A percentile compares a stretch with the other conserved stretches of the same genome.
phyloP scores from a whole-genome alignment of 2,329 filamentous ascomycete genomes.

The Ceratocystis lukuohia region DNA sequence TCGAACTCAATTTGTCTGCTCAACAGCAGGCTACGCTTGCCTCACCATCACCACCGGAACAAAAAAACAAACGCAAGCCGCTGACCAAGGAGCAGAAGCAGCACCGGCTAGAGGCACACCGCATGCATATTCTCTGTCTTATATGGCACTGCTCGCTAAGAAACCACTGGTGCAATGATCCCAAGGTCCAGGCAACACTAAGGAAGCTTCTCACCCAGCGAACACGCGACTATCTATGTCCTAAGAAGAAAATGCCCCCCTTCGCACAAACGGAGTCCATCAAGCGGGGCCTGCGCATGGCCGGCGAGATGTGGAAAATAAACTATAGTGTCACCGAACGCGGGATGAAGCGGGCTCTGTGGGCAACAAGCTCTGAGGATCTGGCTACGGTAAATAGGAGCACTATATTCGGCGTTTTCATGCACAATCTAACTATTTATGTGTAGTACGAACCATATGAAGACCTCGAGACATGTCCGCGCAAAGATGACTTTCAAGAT shows the following conservation, averaged over 20 bases:
- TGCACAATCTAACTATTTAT: slow-evolving; percentile 6
- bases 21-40: background rate
- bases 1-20: slow-evolving; percentile 37
- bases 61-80: slow-evolving; percentile 31
- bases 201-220: slow-evolving; percentile 53
- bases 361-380: slow-evolving; percentile 56
- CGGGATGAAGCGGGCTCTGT: slow-evolving; percentile 57
- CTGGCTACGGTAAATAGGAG: slow-evolving; percentile 39
- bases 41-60: background rate
- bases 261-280: slow-evolving; percentile 65
- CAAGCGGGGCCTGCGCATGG: slow-evolving; percentile 62
- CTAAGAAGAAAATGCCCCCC: slow-evolving; percentile 52
- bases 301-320: slow-evolving; percentile 51
- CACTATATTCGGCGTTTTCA: background rate
- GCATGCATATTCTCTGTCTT: slow-evolving; percentile 70
- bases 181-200: slow-evolving; percentile 51
- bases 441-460: slow-evolving; percentile 41
- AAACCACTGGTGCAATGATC: slow-evolving; percentile 82
- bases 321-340: slow-evolving; percentile 59
- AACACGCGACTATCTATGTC: slow-evolving; percentile 53
- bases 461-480: slow-evolving; percentile 53
- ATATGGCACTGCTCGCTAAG: slow-evolving; percentile 62
- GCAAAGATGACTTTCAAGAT: slow-evolving; percentile 57
- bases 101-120: slow-evolving; percentile 63
- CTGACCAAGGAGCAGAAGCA: slow-evolving; percentile 41